phyloP scores from a whole-genome alignment of 2,329 filamentous ascomycete genomes.

The Verticillium dahliae region DNA sequence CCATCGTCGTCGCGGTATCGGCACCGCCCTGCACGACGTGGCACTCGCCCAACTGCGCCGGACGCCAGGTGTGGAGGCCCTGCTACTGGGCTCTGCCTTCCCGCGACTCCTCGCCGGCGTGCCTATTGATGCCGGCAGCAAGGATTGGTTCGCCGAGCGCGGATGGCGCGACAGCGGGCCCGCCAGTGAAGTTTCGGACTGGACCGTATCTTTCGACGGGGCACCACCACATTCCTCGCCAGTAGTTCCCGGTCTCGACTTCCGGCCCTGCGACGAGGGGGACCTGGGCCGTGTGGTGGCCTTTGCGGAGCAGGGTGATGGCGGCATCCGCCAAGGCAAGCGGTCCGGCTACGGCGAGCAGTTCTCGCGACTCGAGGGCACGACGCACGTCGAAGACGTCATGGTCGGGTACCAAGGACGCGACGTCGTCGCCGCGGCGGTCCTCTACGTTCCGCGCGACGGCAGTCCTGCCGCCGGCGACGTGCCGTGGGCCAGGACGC shows the following conservation, averaged over 20 bases:
- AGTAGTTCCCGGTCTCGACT: conserved; percentile 29
- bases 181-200: conserved; percentile 38
- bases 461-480: conserved; percentile 41
- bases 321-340: conserved; percentile 36
- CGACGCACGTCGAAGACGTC: conserved; percentile 43
- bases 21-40: conserved; percentile 44
- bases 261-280: conserved; percentile 35
- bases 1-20: conserved; percentile 43
- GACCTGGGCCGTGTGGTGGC: conserved; percentile 41
- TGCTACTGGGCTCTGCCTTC: conserved; percentile 53
- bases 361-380: conserved; percentile 44
- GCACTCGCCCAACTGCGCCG: conserved; percentile 41
- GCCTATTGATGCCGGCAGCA: conserved; percentile 31
- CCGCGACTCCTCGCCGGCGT: conserved; percentile 51
- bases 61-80: conserved; percentile 43
- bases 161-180: conserved; percentile 40
- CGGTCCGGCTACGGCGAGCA: conserved; percentile 55
- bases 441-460: conserved; percentile 44
- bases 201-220: conserved; percentile 45
- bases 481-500: conserved; percentile 47
- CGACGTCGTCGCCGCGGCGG: conserved; percentile 43
- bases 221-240: conserved; percentile 34
- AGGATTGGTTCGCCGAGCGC: conserved; percentile 47
- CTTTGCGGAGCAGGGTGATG: conserved; percentile 42
- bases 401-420: conserved; percentile 44